Evolutionary conservation across 2,329 filamentous ascomycete genomes (phyloP).

Genomic region (Botryotinia narcissicola): DNA sequence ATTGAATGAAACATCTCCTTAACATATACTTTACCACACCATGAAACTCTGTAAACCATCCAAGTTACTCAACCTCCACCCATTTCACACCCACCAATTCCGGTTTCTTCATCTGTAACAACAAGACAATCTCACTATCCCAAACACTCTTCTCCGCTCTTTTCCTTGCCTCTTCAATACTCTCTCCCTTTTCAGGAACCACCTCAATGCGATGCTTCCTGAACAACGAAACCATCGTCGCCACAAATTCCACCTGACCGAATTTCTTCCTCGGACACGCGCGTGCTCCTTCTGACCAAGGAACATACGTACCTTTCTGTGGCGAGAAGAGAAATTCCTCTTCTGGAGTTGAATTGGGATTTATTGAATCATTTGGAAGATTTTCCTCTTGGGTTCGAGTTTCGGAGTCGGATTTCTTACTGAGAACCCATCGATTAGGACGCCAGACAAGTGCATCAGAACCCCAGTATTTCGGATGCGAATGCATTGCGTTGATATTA

Average conservation of each 20-base stretch:
- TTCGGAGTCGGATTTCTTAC: no score
- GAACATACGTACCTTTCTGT: slow-evolving; percentile 20
- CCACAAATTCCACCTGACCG: slow-evolving; percentile 25
- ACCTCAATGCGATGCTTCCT: not conserved
- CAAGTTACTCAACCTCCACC: not conserved
- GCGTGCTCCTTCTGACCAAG: slow-evolving; percentile 25
- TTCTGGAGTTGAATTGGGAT: not conserved
- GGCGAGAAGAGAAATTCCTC: slow-evolving; percentile 5
- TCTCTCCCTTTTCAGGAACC: not conserved
- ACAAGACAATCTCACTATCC: slow-evolving; percentile 7
- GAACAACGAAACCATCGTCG: not conserved
- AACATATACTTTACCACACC: not conserved
- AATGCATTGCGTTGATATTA: not conserved
- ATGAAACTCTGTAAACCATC: not conserved
- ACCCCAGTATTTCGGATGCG: not conserved
- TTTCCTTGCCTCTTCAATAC: not conserved
- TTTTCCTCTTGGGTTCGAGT: not conserved
- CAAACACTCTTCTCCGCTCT: not conserved
- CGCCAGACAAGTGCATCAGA: not conserved
- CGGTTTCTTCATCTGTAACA: slow-evolving; percentile 3
- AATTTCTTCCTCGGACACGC: slow-evolving; percentile 27
- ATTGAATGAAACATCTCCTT: not conserved
- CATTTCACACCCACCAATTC: not conserved
- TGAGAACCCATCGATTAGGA: not conserved
- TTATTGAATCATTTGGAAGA: not conserved